These are phyloP conservation scores for Daldinia childiae DNA, from an alignment of 495 filamentous ascomycete species.

Conservation along the genomic window DNA sequence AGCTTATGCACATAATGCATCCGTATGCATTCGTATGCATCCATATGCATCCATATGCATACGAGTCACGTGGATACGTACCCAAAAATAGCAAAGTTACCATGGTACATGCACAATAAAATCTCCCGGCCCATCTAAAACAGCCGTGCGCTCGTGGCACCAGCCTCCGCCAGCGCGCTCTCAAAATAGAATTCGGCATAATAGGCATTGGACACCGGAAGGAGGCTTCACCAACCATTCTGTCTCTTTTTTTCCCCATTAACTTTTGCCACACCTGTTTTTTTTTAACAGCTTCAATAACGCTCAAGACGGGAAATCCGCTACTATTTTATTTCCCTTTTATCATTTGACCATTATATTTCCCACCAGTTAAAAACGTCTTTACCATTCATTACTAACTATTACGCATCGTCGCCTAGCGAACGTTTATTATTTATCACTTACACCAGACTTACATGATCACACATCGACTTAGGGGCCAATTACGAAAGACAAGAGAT, in stretches of 20 bases:
- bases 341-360: background rate
- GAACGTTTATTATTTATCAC: conserved; percentile 1
- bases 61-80: conserved; percentile 28
- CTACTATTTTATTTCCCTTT: background rate
- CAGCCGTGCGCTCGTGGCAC: conserved; percentile 40
- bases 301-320: background rate
- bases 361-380: background rate
- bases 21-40: background rate
- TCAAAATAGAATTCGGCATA: conserved; percentile 45
- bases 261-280: conserved; percentile 19
- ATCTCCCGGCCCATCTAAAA: conserved; percentile 41
- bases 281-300: conserved; percentile 1
- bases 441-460: conserved; percentile 26
- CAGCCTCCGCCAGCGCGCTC: conserved; percentile 36
- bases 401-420: background rate
- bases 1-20: no score
- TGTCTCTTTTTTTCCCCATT: conserved; percentile 15
- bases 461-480: conserved; percentile 3
- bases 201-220: conserved; percentile 32
- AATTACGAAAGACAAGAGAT: conserved; percentile 24
- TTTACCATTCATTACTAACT: background rate
- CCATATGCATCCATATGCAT: background rate
- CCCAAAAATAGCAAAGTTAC: conserved; percentile 26
- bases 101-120: conserved; percentile 14
- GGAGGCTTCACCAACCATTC: conserved; percentile 24